Conservation (phyloP, 495 filamentous ascomycete genomes). For the Lasiosphaeria hispida region DNA sequence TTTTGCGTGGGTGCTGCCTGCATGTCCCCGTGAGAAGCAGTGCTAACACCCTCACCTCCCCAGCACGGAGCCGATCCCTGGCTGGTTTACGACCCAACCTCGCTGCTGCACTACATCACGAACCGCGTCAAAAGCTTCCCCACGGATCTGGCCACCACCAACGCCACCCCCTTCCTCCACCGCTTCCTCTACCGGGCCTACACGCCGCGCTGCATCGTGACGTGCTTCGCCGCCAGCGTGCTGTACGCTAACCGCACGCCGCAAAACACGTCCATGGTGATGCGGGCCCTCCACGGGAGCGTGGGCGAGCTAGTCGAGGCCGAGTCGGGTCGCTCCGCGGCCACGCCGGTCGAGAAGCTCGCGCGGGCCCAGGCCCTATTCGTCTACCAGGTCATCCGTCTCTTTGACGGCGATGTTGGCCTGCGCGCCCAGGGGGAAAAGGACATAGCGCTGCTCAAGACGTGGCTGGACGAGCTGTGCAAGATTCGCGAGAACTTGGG, state of each 20-base stretch:
- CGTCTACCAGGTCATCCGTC: conserved; percentile 36
- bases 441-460: conserved; percentile 30
- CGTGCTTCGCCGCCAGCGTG: conserved; percentile 30
- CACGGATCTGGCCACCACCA: conserved; percentile 24
- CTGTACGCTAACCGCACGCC: conserved; percentile 33
- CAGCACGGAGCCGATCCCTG: conserved; percentile 33
- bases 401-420: conserved; percentile 38
- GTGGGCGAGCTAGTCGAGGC: conserved; percentile 24
- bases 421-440: conserved; percentile 33
- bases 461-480: conserved; percentile 33
- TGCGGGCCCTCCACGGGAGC: conserved; percentile 27
- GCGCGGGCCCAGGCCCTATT: conserved; percentile 37
- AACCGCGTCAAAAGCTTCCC: conserved; percentile 26
- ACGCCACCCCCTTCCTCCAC: conserved; percentile 36
- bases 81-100: conserved; percentile 35
- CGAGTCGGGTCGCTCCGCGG: background rate
- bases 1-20: conserved; percentile 25
- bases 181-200: conserved; percentile 30
- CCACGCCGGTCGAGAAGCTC: conserved; percentile 30
- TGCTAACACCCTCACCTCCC: background rate
- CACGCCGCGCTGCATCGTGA: conserved; percentile 30
- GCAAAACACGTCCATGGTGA: conserved; percentile 29
- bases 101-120: conserved; percentile 26
- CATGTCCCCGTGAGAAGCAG: background rate
- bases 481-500: conserved; percentile 33